Evolutionary conservation across 179 eudicot species (phyloP).

Genomic region (Silene vulgaris): DNA sequence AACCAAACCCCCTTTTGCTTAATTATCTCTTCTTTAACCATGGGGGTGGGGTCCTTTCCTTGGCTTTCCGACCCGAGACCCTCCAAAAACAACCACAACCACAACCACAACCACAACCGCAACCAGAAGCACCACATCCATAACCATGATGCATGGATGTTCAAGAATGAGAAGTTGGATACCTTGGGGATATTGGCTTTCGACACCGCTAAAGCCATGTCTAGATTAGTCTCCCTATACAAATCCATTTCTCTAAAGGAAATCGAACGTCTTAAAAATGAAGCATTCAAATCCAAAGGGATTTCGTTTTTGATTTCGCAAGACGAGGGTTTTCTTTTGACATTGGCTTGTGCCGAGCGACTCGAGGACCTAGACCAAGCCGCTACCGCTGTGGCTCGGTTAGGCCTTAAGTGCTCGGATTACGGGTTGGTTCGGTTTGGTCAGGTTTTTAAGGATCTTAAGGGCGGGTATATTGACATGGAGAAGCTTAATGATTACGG

Average conservation of each 20-base stretch:
- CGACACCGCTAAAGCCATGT: slow-evolving; percentile 67
- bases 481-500: slow-evolving; percentile 42
- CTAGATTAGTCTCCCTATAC: slow-evolving; percentile 55
- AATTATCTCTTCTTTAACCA: neutral
- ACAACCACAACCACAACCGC: neutral
- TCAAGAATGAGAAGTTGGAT: slow-evolving; percentile 20
- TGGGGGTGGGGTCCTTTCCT: slow-evolving; percentile 23
- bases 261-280: slow-evolving; percentile 26
- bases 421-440: slow-evolving; percentile 42
- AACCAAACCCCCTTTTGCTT: slow-evolving; percentile 8
- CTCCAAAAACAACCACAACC: slow-evolving; percentile 4
- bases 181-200: slow-evolving; percentile 61
- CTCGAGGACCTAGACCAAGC: slow-evolving; percentile 76
- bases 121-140: neutral
- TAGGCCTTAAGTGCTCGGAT: slow-evolving; percentile 54
- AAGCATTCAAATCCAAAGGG: slow-evolving; percentile 40
- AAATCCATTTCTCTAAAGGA: slow-evolving; percentile 51
- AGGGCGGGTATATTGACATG: slow-evolving; percentile 42
- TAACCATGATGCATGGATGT: slow-evolving; percentile 21
- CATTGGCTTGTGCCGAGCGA: slow-evolving; percentile 68
- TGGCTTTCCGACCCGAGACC: slow-evolving; percentile 20
- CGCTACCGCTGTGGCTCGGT: slow-evolving; percentile 45
- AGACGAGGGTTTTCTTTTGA: slow-evolving; percentile 49
- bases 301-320: slow-evolving; percentile 47
- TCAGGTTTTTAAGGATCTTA: slow-evolving; percentile 47